phyloP scores from a whole-genome alignment of 2,329 filamentous ascomycete genomes.

The Thielaviopsis ethacetica region DNA sequence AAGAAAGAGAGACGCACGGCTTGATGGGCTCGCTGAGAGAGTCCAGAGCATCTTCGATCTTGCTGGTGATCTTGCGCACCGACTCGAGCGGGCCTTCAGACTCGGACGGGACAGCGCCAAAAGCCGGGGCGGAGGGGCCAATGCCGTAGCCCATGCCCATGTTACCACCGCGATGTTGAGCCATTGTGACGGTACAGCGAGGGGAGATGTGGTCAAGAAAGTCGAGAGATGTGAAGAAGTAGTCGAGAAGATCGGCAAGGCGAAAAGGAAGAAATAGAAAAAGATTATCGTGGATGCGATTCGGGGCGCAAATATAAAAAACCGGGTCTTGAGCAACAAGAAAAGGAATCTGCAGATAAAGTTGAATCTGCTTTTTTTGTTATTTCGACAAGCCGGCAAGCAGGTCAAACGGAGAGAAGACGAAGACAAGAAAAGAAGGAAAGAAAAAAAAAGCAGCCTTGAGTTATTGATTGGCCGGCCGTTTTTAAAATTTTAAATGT shows the following conservation, averaged over 20 bases:
- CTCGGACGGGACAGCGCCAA: constrained; percentile 38
- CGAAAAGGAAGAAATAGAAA: too few species aligned
- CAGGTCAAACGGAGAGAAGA: background rate
- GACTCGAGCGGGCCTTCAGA: constrained; percentile 70
- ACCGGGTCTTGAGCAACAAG: too few species aligned
- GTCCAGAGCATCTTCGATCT: constrained; percentile 90
- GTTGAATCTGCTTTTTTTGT: too few species aligned
- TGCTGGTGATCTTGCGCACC: constrained; percentile 89
- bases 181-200: constrained; percentile 17
- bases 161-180: constrained; percentile 35
- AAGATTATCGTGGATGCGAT: too few species aligned
- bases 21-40: constrained; percentile 78
- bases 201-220: background rate
- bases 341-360: too few species aligned
- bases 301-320: too few species aligned
- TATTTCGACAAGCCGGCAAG: too few species aligned
- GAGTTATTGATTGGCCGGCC: background rate
- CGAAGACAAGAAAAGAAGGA: background rate
- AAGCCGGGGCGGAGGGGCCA: constrained; percentile 51
- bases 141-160: constrained; percentile 59
- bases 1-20: constrained; percentile 48
- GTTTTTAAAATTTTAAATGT: background rate
- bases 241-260: background rate
- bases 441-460: background rate
- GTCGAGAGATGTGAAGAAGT: background rate